phyloP scores from a whole-genome alignment of 768 basidiomycete species.

The Fistulinella prunicolor region DNA sequence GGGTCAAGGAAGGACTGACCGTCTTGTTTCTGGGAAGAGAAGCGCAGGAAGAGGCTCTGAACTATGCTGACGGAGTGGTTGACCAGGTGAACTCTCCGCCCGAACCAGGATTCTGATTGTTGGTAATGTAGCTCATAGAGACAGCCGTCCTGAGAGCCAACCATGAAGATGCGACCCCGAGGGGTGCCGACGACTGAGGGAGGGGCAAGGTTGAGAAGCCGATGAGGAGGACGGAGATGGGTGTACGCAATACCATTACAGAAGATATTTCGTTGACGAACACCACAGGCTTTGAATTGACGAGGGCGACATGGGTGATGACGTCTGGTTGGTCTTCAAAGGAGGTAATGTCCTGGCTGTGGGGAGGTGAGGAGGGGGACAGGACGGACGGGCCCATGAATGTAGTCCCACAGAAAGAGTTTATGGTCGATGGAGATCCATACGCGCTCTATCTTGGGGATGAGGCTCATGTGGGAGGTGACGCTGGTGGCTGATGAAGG shows the following conservation, averaged over 20 bases:
- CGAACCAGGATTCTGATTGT: slow-evolving; percentile 89
- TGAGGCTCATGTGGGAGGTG: slow-evolving; percentile 82
- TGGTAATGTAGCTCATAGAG: slow-evolving; percentile 93
- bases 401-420: slow-evolving; percentile 95
- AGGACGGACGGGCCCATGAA: slow-evolving; percentile 68
- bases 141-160: slow-evolving; percentile 78
- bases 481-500: slow-evolving; percentile 59
- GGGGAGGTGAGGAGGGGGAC: slow-evolving; percentile 5
- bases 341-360: slow-evolving; percentile 83
- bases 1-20: slow-evolving; percentile 53
- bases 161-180: slow-evolving; percentile 90
- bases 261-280: slow-evolving; percentile 92
- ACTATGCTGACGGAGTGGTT: slow-evolving; percentile 84
- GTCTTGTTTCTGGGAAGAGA: slow-evolving; percentile 59
- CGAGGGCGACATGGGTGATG: slow-evolving; percentile 85
- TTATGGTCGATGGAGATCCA: slow-evolving; percentile 96
- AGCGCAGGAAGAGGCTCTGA: slow-evolving; percentile 75
- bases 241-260: slow-evolving; percentile 88
- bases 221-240: slow-evolving; percentile 76
- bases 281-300: slow-evolving; percentile 79
- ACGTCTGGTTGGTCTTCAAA: slow-evolving; percentile 89
- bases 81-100: slow-evolving; percentile 76
- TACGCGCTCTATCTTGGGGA: slow-evolving; percentile 90
- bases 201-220: slow-evolving; percentile 61
- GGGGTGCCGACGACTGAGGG: slow-evolving; percentile 65